Evolutionary conservation across 805 yeast species (phyloP), one percentile per base, ranked within the genome.

Genomic region (Candida piceae): DNA sequence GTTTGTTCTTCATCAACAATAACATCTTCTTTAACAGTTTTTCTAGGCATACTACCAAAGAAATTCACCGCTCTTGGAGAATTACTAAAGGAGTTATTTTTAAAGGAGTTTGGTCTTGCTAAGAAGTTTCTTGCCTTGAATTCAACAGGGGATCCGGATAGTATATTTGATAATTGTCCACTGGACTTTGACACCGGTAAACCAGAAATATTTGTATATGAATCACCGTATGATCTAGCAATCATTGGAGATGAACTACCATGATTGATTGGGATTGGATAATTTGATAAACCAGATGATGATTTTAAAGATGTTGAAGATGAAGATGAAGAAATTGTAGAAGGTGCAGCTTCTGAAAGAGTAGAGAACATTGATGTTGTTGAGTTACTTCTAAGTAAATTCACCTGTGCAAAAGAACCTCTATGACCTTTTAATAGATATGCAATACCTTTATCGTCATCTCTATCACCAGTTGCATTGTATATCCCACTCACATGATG

Each of bases 371-470:
- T 34, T 5, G 64, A 60, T 10, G 56, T 33, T 4, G 45, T 31
- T 0, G 64, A 59, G 19, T 60, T 44, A 30, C 41, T 44, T 31
- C 56, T 43, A 4, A 44, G 26, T 7, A 53, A 34, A 25, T 54
- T 49, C 15, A 59, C 40, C 34, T 58, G 60, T 5, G 64, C 65
- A 40, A 62, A 56, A 3, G 66, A 62, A 15, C 63, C 66, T 21
- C 64, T 43, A 34, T 62, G 66, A 9, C 58, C 65, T 32, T 52
- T 52, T 24, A 62, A 35, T 17, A 56, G 38, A 26, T 56, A 56
- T 10, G 46, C 33, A n/a, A 55, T 24, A 4, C 55, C 56, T 12
- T 41, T 12, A 33, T 48, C 52, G 16, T 36, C 42, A 13, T 41
- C 42, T 7, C 10, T 10, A 23, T 20, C 15, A 16, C 12, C 32